These are phyloP conservation scores for Myriosclerotinia curreyana DNA, from an alignment of 2,329 filamentous ascomycete genomes.

Conservation along the genomic window DNA sequence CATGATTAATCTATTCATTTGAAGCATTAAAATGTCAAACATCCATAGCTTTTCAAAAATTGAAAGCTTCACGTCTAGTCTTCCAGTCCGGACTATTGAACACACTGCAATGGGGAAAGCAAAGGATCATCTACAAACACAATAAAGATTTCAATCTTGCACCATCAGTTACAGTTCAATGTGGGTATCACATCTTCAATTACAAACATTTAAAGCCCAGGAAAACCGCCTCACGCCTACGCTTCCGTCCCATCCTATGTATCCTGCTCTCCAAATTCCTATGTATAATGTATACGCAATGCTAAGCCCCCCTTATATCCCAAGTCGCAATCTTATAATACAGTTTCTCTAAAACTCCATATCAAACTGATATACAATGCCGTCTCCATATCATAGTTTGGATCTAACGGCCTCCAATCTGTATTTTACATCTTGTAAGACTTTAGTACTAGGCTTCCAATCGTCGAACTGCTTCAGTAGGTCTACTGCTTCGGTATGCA, in stretches of 20 bases:
- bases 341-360: constrained; percentile 13
- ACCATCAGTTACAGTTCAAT: neutral
- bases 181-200: neutral
- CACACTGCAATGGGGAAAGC: neutral
- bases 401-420: constrained; percentile 87
- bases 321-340: constrained; percentile 14
- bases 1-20: too few relatives aligned
- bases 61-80: too few relatives aligned
- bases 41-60: too few relatives aligned
- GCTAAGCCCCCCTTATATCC: neutral
- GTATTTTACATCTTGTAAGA: constrained; percentile 93
- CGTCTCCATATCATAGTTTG: constrained; percentile 52
- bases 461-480: constrained; percentile 86
- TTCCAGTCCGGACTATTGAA: neutral
- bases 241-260: constrained; percentile 11
- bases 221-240: constrained; percentile 1
- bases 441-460: constrained; percentile 88
- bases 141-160: neutral
- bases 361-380: neutral
- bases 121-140: neutral
- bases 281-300: constrained; percentile 16
- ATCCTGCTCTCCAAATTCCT: constrained; percentile 4
- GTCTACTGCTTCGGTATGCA: constrained; percentile 72
- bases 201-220: neutral
- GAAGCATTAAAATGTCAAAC: too few relatives aligned